Base-by-base conservation (phyloP, 345 rosid genomes). In the Psidium guajava region DNA sequence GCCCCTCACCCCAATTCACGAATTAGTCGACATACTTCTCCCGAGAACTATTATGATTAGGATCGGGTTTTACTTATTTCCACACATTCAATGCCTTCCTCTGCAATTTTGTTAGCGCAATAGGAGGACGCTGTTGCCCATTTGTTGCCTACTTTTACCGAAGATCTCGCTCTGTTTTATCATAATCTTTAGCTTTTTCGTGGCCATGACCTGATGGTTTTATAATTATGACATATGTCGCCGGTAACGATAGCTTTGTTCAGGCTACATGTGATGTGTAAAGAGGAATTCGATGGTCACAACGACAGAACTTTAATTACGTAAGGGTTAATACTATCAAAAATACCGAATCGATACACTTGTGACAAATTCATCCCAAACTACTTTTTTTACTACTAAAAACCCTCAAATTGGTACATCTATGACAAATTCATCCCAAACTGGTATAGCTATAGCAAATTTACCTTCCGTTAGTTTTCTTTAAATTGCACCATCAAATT, bases 101-200 rank as follows among this genome's bases (percentile, higher is more conserved):
- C 74, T 21, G 7, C 42, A 10, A 28, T 61, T 61, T 9, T 15
- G 74, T 28, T 2, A 16, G 69, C 36, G 4, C 28, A 11, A 6
- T 18, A 0, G 8, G 40, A 0, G 3, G 42, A 0, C 0, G 8
- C 36, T 10, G 9, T 3, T 15, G 74, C 42, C 36, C 21, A 61
- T n/a, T 58, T 13, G 9, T 28, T n/a, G 3, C 36, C 36, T 58
- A 16, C 2, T n/a, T 27, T 61, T 27, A 9, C 0, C 9, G 40
- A 15, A 6, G 40, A 61, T 61, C 28, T 61, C 21, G 11, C 42
- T 61, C 21, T 3, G 42, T 28, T 28, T 28, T 18, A 7, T 6
- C 42, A 42, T 6, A n/a, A 6, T 59, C 27, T 59, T 59, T 5
- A 3, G 14, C 8, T 28, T 59, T 59, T 59, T 27, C 15, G 28